Evolutionary conservation across 306 rosid genomes (phyloP), one percentile per base, ranked within the genome.

Genomic region (Casuarina equisetifolia): DNA sequence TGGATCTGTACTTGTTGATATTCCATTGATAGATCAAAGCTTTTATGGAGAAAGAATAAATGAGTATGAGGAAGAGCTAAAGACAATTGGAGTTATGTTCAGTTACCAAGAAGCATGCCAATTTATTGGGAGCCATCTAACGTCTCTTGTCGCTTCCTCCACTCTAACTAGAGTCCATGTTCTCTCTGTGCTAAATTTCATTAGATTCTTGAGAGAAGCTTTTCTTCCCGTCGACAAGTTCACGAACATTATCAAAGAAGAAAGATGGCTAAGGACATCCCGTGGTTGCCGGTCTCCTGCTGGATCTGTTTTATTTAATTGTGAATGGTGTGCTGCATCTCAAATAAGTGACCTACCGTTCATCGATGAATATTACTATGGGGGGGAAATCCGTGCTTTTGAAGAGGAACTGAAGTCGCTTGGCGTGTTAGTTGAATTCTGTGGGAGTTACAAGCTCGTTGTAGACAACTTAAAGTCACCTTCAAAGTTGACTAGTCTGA

Each of bases 341-440:
- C 83, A 84, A 81, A 72, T 93, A 5, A 83, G 97, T 73, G 74
- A 78, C n/a, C 81, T 93, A 76, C 98, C 98, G 32, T 91, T 87
- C 79, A 82, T 91, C 9, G 90, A 93, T 64, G 4, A 61, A 9
- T 70, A 35, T 20, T 82, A 82, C 74, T 91, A 79, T 40, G 91
- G 98, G 48, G 71, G 53, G 3, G 92, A 89, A 61, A 87, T 91
- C 13, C 38, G n/a, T 32, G 1, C 17, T 9, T 93, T 81, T 72
- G 55, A 75, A 63, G 76, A 72, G 45, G 98, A 85, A 25, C 32
- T 25, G 32, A 25, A 25, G 32, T 25, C 32, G 32, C 32, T 25
- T 25, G 32, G 32, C 32, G 32, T 25, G 32, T 25, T 25, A 25
- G 32, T 25, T 25, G 32, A 25, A 25, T 25, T 25, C 32, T 25